phyloP scores from a whole-genome alignment of 345 rosid species.

The Ailanthus altissimus region DNA sequence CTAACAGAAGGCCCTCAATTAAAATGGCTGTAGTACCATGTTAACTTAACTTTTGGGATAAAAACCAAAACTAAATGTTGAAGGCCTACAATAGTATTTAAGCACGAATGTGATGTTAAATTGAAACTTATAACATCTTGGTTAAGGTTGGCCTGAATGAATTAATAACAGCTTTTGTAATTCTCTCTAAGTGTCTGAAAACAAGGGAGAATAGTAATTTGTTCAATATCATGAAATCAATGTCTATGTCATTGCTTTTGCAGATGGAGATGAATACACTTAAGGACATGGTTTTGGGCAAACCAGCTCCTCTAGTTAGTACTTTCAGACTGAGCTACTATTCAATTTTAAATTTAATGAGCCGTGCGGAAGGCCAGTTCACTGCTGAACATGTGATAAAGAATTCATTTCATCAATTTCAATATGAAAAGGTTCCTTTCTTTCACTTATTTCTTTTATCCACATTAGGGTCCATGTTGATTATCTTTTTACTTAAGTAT shows the following conservation, averaged over 20 bases:
- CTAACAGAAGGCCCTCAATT: background rate
- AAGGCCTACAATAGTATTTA: background rate
- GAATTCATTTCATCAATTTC: conserved; percentile 97
- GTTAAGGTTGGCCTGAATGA: background rate
- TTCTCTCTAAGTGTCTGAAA: conserved; percentile 15
- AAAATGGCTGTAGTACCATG: background rate
- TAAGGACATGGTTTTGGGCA: conserved; percentile 94
- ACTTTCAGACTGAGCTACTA: conserved; percentile 97
- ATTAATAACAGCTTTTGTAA: background rate
- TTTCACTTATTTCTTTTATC: conserved; percentile 10
- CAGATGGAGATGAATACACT: conserved; percentile 96
- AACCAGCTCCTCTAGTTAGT: conserved; percentile 97
- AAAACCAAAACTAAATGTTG: background rate
- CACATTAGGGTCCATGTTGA: background rate
- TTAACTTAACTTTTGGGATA: background rate
- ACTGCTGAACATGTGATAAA: conserved; percentile 94
- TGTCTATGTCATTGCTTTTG: conserved; percentile 15
- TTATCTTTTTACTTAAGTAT: no score
- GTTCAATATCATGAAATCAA: conserved; percentile 17
- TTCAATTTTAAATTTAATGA: conserved; percentile 92
- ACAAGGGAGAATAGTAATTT: conserved; percentile 15
- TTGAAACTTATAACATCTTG: background rate
- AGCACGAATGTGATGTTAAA: background rate
- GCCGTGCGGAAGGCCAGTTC: conserved; percentile 99
- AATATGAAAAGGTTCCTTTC: conserved; percentile 82